Base-by-base conservation (phyloP, 2,329 filamentous ascomycete species). In the Kalmusia sp. region DNA sequence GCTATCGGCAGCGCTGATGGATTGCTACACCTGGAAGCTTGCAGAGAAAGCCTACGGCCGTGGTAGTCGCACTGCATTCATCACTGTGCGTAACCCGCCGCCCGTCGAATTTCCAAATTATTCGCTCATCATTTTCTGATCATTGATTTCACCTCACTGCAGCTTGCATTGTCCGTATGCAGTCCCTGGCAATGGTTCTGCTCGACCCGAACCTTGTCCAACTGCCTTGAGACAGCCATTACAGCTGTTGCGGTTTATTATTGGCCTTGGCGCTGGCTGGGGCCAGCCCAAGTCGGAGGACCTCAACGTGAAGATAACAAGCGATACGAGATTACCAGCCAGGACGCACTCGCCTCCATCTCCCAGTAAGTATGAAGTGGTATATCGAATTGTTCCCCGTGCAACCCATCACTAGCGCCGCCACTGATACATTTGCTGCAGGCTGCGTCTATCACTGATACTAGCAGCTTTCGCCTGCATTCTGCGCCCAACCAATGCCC, bases 111-210 rank as follows among this genome's bases (percentile, higher is more conserved):
- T 52, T 27, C n/a, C 56, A 52, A 55, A 61, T 44, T n/a, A n/a
- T 34, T 50, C 39, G 44, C 35, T 52, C 46, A 46, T 48, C 46
- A 55, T 62, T 45, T 61, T 60, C n/a, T n/a, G n/a, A n/a, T n/a
- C n/a, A n/a, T n/a, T 66, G 52, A 64, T 62, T 49, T 53, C 58
- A 59, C 52, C 51, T 51, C 51, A 54, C 58, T 59, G 54, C 72
- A 92, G 87, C 79, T 96, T 39, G 82, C 84, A 53, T 82, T 95
- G 76, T 87, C 87, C 3, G 74, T 90, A 37, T 79, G 87, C 65
- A 96, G 87, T 74, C 91, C 95, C 6, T 99, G 95, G 92, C 92
- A 97, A 73, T 98, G 91, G 91, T 98, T 95, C 76, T 95, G 89
- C 76, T 95, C 92, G 1, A 93, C 92, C 0, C 85, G 95, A 40